A percentile compares a stretch with the other conserved stretches of the same genome.
Evolutionary conservation across 345 rosid species (phyloP).

Genomic region (Camelina neglecta): DNA sequence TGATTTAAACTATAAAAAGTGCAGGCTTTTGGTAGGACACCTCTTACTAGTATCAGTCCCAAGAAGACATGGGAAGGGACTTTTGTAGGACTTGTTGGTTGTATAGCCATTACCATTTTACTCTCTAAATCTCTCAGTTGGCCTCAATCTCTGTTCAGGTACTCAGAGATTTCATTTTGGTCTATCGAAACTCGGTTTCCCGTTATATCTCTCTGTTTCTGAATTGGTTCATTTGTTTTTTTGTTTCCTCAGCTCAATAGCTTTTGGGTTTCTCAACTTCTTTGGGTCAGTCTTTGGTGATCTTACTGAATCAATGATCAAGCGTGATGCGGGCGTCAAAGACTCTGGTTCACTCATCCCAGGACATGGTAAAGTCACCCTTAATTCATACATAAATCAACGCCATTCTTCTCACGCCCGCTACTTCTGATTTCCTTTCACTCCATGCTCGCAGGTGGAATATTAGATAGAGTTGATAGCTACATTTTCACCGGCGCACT

Average conservation of each 20-base stretch:
- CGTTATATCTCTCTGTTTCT: constrained; percentile 19
- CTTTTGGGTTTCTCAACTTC: constrained; percentile 82
- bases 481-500: constrained; percentile 96
- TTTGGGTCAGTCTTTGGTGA: constrained; percentile 94
- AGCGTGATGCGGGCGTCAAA: constrained; percentile 97
- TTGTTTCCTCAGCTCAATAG: constrained; percentile 64
- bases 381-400: neutral
- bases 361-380: constrained; percentile 70
- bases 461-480: constrained; percentile 88
- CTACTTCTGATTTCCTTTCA: constrained; percentile 15
- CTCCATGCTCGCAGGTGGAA: constrained; percentile 63
- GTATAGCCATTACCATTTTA: constrained; percentile 63
- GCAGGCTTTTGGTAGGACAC: constrained; percentile 90
- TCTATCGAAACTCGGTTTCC: neutral
- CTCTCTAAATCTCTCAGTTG: constrained; percentile 69
- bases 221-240: neutral
- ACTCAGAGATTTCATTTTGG: constrained; percentile 37
- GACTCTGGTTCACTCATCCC: constrained; percentile 96
- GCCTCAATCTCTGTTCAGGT: constrained; percentile 87
- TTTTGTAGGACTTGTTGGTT: constrained; percentile 77
- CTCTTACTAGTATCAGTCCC: constrained; percentile 81
- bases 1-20: constrained; percentile 12
- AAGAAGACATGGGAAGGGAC: constrained; percentile 99
- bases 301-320: constrained; percentile 94
- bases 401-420: neutral